These are phyloP conservation scores for Porogramme epimiltina DNA, from an alignment of 1,284 basidiomycete genomes.

Conservation along the genomic window DNA sequence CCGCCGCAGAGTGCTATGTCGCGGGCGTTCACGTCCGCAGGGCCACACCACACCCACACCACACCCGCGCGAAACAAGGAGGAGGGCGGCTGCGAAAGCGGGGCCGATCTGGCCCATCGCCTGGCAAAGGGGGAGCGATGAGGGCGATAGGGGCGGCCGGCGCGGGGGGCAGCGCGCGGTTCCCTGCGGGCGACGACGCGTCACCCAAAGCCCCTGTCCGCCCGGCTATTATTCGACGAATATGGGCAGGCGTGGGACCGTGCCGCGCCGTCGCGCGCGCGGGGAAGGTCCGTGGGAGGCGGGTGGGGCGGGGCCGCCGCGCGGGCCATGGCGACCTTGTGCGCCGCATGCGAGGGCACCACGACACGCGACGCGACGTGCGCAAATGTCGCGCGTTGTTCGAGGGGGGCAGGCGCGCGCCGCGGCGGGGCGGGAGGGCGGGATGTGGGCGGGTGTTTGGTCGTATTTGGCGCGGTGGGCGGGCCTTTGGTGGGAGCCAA, in stretches of 20 bases:
- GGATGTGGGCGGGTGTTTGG: conserved; percentile 20
- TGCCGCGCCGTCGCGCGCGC: neutral
- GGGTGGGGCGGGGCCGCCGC: no score
- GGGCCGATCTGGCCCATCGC: neutral
- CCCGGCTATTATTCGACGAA: conserved; percentile 8
- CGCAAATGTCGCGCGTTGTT: conserved; percentile 18
- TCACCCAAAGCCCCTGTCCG: neutral
- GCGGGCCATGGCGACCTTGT: conserved; percentile 15
- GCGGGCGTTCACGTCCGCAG: neutral
- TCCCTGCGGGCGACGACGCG: neutral
- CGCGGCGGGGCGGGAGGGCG: conserved; percentile 1
- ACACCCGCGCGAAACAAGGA: no score
- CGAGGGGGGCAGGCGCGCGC: conserved; percentile 5
- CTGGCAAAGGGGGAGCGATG: neutral
- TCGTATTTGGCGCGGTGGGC: conserved; percentile 19
- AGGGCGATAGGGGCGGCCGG: no score
- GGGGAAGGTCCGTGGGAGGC: neutral
- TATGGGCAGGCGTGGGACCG: neutral
- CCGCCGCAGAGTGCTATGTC: neutral
- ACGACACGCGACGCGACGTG: neutral
- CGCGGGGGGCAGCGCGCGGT: neutral
- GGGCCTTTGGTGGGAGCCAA: conserved; percentile 12
- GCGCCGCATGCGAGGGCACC: neutral
- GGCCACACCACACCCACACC: no score
- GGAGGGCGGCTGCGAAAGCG: neutral